These are phyloP conservation scores for Hanseniaspora mollemarum DNA, from an alignment of 805 yeast genomes.

Conservation along the genomic window DNA sequence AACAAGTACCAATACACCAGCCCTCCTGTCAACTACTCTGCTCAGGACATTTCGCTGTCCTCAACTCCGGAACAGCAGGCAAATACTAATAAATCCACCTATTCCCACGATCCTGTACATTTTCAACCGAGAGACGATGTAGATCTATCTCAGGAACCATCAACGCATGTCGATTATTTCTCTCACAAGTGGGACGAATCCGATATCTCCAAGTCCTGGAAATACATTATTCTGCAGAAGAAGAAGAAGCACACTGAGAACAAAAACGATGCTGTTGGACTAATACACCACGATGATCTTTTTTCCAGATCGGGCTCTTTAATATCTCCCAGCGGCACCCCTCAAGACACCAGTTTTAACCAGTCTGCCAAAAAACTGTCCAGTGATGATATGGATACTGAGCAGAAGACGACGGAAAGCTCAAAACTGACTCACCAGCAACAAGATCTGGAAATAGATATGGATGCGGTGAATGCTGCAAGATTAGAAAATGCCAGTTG, in stretches of 20 bases:
- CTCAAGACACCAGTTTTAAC: not conserved
- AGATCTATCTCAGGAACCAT: conserved; percentile 68
- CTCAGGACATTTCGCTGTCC: not conserved
- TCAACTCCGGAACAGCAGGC: conserved; percentile 16
- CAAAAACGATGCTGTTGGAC: conserved; percentile 3
- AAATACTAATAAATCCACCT: conserved; percentile 15
- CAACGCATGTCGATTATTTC: conserved; percentile 84
- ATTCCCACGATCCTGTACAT: conserved; percentile 6
- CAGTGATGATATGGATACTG: not conserved
- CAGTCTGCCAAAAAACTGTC: not conserved
- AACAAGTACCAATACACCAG: not conserved
- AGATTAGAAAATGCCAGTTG: conserved; percentile 83
- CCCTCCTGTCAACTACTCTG: conserved; percentile 7
- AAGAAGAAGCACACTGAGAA: conserved; percentile 31
- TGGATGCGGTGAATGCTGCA: conserved; percentile 69
- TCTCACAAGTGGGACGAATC: conserved; percentile 93
- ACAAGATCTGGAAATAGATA: conserved; percentile 18
- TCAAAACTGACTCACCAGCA: conserved; percentile 1
- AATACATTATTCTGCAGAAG: conserved; percentile 72
- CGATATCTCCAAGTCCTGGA: conserved; percentile 91
- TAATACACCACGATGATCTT: conserved; percentile 6
- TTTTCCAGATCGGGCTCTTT: conserved; percentile 11
- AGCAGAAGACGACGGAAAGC: not conserved
- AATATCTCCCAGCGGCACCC: conserved; percentile 1
- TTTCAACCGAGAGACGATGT: conserved; percentile 68